phyloP scores from a whole-genome alignment of 768 basidiomycete species.

The Tulasnella sp. region DNA sequence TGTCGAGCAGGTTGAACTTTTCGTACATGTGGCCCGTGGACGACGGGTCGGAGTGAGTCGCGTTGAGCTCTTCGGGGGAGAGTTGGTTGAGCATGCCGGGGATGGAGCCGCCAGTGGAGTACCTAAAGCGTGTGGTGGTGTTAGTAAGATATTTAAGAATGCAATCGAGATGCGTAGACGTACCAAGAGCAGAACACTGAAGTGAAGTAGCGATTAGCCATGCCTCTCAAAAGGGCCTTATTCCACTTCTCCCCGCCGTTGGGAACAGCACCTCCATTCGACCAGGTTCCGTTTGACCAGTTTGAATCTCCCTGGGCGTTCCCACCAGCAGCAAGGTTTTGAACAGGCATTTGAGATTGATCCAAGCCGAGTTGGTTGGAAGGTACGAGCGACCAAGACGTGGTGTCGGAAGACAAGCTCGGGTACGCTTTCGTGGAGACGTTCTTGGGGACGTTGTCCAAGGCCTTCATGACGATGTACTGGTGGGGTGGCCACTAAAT shows the following conservation, averaged over 20 bases:
- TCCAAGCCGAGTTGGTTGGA: conserved; percentile 72
- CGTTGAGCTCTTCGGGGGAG: conserved; percentile 62
- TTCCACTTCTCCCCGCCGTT: conserved; percentile 73
- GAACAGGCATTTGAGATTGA: conserved; percentile 68
- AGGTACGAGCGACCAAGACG: conserved; percentile 66
- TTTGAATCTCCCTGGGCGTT: conserved; percentile 54
- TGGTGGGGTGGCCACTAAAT: conserved; percentile 84
- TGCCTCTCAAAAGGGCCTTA: conserved; percentile 57
- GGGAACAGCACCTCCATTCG: conserved; percentile 43
- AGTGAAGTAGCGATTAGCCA: conserved; percentile 81
- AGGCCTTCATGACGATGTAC: conserved; percentile 72
- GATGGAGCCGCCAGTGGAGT: conserved; percentile 84
- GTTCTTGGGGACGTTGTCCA: conserved; percentile 68
- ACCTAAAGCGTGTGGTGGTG: conserved; percentile 48
- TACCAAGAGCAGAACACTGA: conserved; percentile 88
- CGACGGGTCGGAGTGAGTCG: conserved; percentile 42
- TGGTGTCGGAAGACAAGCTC: conserved; percentile 46
- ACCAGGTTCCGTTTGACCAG: conserved; percentile 39
- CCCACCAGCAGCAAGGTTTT: conserved; percentile 47
- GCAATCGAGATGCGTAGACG: conserved; percentile 32
- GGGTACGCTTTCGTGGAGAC: conserved; percentile 53
- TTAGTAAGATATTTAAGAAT: neutral
- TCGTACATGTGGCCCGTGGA: conserved; percentile 66
- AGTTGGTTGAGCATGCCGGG: conserved; percentile 63
- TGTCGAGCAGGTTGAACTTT: conserved; percentile 75